Evolutionary conservation across 495 filamentous ascomycete species (phyloP), one percentile per base, ranked within the genome.

Genomic region (Penicillium chermesinum): DNA sequence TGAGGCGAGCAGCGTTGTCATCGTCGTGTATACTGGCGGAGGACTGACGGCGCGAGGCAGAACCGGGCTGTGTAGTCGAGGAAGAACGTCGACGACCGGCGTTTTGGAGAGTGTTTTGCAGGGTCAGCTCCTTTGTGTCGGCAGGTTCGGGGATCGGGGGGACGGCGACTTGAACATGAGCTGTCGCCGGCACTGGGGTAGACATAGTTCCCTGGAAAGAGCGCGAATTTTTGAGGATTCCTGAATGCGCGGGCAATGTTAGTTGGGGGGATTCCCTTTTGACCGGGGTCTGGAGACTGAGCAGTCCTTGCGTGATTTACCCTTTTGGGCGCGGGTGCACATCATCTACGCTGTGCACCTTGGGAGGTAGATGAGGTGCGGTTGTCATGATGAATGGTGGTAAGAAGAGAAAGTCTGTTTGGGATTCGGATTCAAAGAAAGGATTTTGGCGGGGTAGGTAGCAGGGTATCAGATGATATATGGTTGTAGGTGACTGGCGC

Each of bases 31-130:
- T 61, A 22, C 66, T 74, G 17, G 61, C 62, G 25, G 71, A 55
- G 0, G 86, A 89, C 48, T 85, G 85, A 15, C 90, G 81, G 38
- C 91, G 85, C 1, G 84, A 86, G 8, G 77, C 69, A 0, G 67
- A 65, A 3, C 77, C 76, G 0, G 79, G 79, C 34, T 73, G 76
- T 30, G 78, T 74, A 51, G 34, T 76, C 72, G 89, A 90, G 0
- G 88, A 94, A 14, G 86, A 88, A 38, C 87, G 86, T 37, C 93
- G 88, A 47, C 84, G 88, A 27, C 93, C 93, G 33, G 93, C 91
- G 69, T 98, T 98, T 57, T 87, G 79, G 50, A 95, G 80, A 9
- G 93, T 98, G 70, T 98, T 98, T 63, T 88, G 83, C 36, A 96
- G 80, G 10, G 88, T 91, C 46, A 96, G 72, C 48, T 98, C 93